Conservation (phyloP, 2,329 filamentous ascomycete genomes). For the Ophiosphaerella narmari region DNA sequence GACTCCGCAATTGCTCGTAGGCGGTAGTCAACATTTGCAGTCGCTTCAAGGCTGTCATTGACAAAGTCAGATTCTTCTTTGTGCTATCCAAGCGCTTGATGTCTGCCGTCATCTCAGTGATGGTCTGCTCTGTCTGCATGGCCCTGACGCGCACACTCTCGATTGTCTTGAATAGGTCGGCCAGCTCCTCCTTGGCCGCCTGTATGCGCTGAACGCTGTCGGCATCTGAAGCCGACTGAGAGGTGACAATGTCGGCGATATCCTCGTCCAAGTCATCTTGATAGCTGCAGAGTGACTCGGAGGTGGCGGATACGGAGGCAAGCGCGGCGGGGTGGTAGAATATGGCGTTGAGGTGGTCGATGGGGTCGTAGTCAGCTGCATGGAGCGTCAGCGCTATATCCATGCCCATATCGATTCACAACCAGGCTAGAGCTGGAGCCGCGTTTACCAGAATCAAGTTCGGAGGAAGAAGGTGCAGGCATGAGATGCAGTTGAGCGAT, state of each 20-base stretch:
- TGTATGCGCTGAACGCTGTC: slow-evolving; percentile 91
- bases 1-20: slow-evolving; percentile 89
- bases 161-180: slow-evolving; percentile 90
- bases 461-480: slow-evolving; percentile 41
- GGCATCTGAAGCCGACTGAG: slow-evolving; percentile 82
- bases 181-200: slow-evolving; percentile 85
- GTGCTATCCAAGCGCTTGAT: slow-evolving; percentile 97
- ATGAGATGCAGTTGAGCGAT: slow-evolving; percentile 40
- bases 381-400: slow-evolving; percentile 27
- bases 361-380: slow-evolving; percentile 85
- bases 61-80: slow-evolving; percentile 93
- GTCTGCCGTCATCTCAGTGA: slow-evolving; percentile 98
- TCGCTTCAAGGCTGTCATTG: slow-evolving; percentile 96
- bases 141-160: slow-evolving; percentile 89
- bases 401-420: slow-evolving; percentile 10
- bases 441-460: slow-evolving; percentile 45
- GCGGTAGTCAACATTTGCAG: slow-evolving; percentile 98
- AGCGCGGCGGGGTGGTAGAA: slow-evolving; percentile 90
- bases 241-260: slow-evolving; percentile 71
- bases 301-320: slow-evolving; percentile 74
- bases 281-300: slow-evolving; percentile 72
- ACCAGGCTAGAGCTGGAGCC: slow-evolving; percentile 2
- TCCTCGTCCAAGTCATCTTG: slow-evolving; percentile 82
- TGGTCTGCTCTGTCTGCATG: slow-evolving; percentile 89
- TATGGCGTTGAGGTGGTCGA: slow-evolving; percentile 89